phyloP scores from a whole-genome alignment of 1,284 basidiomycete species.

The Ustanciosporium gigantosporum region DNA sequence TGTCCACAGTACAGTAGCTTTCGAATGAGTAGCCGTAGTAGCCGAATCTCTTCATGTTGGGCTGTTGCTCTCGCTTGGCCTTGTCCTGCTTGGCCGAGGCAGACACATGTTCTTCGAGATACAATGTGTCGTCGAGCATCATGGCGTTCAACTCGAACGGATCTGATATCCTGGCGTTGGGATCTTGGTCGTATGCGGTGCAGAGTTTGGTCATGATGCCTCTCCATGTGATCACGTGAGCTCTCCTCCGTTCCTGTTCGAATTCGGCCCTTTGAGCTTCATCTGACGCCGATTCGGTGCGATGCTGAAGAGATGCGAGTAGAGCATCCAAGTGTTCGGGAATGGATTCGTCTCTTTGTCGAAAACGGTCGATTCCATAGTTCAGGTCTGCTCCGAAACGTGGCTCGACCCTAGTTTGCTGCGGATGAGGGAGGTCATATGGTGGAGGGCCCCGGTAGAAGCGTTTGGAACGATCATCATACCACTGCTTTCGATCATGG shows the following conservation, averaged over 20 bases:
- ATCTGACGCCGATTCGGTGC: conserved; percentile 10
- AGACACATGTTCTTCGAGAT: conserved; percentile 78
- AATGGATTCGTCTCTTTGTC: conserved; percentile 69
- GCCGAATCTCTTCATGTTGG: conserved; percentile 6
- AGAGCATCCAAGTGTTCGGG: conserved; percentile 47
- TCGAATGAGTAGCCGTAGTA: conserved; percentile 74
- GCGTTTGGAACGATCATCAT: conserved; percentile 38
- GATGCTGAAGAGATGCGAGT: conserved; percentile 22
- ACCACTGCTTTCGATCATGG: conserved; percentile 18
- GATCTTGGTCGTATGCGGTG: conserved; percentile 37
- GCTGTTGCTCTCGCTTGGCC: conserved; percentile 62
- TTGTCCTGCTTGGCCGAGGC: conserved; percentile 69
- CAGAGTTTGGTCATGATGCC: conserved; percentile 82
- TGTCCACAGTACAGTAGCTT: conserved; percentile 74
- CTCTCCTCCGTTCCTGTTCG: conserved; percentile 48
- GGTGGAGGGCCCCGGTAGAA: conserved; percentile 42
- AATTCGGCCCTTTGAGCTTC: conserved; percentile 2
- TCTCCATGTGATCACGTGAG: conserved; percentile 75
- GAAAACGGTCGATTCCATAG: conserved; percentile 67
- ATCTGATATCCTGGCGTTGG: conserved; percentile 65
- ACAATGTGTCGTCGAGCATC: conserved; percentile 68
- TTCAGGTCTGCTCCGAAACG: conserved; percentile 55
- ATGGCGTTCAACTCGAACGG: conserved; percentile 62
- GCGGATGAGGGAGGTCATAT: conserved; percentile 13
- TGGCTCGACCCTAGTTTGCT: conserved; percentile 1